Percentiles rank a stretch among this genome's conserved stretches.
Conservation (phyloP, 805 yeast species). For the Wickerhamomyces canadensis region DNA sequence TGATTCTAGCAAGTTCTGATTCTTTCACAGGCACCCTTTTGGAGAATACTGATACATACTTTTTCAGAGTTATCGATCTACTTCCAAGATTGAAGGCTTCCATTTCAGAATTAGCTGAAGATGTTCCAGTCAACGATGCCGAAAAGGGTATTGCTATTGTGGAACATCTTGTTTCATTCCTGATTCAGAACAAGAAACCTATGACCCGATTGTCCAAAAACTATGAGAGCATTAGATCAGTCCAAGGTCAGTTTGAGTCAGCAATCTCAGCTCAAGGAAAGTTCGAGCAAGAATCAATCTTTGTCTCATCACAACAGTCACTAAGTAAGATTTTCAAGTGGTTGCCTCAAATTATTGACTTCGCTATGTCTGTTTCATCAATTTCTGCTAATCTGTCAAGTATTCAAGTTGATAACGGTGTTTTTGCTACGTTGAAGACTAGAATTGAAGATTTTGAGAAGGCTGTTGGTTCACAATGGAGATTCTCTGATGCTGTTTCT, state of each 20-base stretch:
- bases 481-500: constrained; percentile 12
- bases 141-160: constrained; percentile 71
- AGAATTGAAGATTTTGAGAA: constrained; percentile 11
- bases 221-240: constrained; percentile 13
- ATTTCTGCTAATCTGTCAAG: constrained; percentile 13
- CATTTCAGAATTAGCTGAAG: constrained; percentile 56
- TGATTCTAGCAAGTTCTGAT: constrained; percentile 50
- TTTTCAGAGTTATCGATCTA: constrained; percentile 68
- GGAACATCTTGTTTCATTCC: constrained; percentile 60
- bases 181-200: constrained; percentile 50
- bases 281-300: constrained; percentile 12
- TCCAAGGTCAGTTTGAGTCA: constrained; percentile 20
- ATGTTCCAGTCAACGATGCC: constrained; percentile 68
- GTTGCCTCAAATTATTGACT: constrained; percentile 31
- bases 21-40: constrained; percentile 37
- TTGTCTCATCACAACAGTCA: constrained; percentile 8
- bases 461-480: constrained; percentile 9
- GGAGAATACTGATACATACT: constrained; percentile 46
- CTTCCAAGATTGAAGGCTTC: constrained; percentile 73
- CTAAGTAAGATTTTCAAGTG: constrained; percentile 20
- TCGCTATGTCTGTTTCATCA: constrained; percentile 21
- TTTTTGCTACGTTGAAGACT: constrained; percentile 15
- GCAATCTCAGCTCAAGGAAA: constrained; percentile 15
- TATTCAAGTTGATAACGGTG: constrained; percentile 10
- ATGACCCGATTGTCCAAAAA: constrained; percentile 27